These are phyloP conservation scores for Colletotrichum incanum DNA, from an alignment of 2,329 filamentous ascomycete species.

Conservation along the genomic window DNA sequence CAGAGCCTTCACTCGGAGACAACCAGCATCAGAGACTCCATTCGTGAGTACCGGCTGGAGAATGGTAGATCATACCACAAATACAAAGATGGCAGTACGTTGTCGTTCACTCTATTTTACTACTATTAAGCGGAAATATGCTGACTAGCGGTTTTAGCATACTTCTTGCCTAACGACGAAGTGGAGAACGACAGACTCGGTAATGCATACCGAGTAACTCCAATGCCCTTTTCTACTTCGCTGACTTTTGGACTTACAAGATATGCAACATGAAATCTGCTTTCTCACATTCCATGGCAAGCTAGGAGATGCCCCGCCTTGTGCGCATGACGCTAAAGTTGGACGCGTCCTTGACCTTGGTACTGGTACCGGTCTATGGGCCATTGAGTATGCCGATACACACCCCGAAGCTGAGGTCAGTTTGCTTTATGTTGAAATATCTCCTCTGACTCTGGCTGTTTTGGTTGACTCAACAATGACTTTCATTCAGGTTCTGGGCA, in stretches of 20 bases:
- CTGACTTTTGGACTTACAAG: slow-evolving; percentile 43
- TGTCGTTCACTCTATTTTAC: background rate
- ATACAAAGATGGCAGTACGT: slow-evolving; percentile 31
- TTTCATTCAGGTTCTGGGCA: slow-evolving; percentile 51
- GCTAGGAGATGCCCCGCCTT: slow-evolving; percentile 25
- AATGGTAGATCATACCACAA: slow-evolving; percentile 24
- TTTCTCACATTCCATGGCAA: slow-evolving; percentile 57
- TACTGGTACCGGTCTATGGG: slow-evolving; percentile 50
- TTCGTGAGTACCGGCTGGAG: slow-evolving; percentile 25
- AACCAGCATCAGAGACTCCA: slow-evolving; percentile 53
- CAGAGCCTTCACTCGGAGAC: slow-evolving; percentile 35
- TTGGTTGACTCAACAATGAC: too few relatives aligned
- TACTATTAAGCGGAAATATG: background rate
- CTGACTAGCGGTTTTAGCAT: slow-evolving; percentile 1
- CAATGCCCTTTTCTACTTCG: background rate
- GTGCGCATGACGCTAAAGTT: slow-evolving; percentile 9
- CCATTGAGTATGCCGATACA: slow-evolving; percentile 59
- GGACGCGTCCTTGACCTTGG: slow-evolving; percentile 47
- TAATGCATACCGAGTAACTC: slow-evolving; percentile 37
- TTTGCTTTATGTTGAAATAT: too few relatives aligned
- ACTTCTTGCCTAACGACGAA: slow-evolving; percentile 33
- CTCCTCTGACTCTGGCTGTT: background rate
- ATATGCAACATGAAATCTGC: slow-evolving; percentile 69
- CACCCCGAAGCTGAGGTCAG: slow-evolving; percentile 51
- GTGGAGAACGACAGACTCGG: slow-evolving; percentile 28